phyloP scores from a whole-genome alignment of 768 basidiomycete species.

The Coprinellus aureogranulatus region DNA sequence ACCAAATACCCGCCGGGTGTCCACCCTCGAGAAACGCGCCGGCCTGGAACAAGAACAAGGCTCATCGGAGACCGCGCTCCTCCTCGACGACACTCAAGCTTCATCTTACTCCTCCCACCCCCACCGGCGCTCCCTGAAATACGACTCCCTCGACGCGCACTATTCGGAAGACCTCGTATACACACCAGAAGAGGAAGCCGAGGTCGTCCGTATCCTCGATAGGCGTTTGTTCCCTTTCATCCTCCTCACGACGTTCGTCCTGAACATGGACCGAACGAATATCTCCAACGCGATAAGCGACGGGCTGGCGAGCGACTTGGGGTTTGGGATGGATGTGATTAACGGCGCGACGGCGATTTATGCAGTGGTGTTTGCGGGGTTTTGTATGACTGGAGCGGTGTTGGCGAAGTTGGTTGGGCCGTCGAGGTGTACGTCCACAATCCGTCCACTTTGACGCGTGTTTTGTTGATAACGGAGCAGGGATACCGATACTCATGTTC shows the following conservation, averaged over 20 bases:
- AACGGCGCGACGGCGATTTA: conserved; percentile 38
- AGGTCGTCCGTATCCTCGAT: conserved; percentile 25
- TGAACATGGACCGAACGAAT: conserved; percentile 44
- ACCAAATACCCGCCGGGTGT: too few relatives aligned
- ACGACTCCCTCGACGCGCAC: conserved; percentile 15
- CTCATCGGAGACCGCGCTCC: conserved; percentile 10
- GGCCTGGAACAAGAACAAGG: too few relatives aligned
- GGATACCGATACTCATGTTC: conserved; percentile 40
- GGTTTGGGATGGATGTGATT: conserved; percentile 39
- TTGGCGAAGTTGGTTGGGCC: conserved; percentile 39
- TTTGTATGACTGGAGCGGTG: conserved; percentile 36
- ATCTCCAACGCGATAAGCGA: conserved; percentile 42
- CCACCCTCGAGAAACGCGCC: too few relatives aligned
- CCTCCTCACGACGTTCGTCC: conserved; percentile 31
- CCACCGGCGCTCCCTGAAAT: conserved; percentile 7
- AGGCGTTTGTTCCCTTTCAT: conserved; percentile 28
- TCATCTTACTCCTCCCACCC: not conserved
- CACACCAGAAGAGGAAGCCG: conserved; percentile 30
- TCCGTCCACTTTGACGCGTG: not conserved
- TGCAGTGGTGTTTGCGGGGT: conserved; percentile 31
- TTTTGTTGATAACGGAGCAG: conserved; percentile 12
- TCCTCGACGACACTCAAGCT: conserved; percentile 4
- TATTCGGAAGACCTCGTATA: conserved; percentile 29
- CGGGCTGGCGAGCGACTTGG: conserved; percentile 35
- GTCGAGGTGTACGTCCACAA: conserved; percentile 27